A percentile compares a stretch with the other conserved stretches of the same genome.
These are phyloP conservation scores for Scedosporium minutisporum DNA, from an alignment of 2,329 filamentous ascomycete genomes.

Conservation along the genomic window DNA sequence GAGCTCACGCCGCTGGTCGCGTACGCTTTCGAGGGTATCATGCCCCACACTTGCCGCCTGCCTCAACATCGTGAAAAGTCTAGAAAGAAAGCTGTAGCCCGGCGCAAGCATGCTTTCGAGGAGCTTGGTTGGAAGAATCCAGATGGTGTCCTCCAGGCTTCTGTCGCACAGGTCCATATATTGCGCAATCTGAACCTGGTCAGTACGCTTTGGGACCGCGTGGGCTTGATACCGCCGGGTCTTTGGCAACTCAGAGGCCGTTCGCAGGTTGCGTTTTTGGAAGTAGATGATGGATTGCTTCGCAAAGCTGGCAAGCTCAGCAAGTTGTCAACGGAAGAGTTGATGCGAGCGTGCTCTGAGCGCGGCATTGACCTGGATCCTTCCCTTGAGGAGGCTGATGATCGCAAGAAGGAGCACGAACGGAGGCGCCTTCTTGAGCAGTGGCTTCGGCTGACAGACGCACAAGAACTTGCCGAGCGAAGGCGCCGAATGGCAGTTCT, in stretches of 20 bases:
- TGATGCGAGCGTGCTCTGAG: constrained; percentile 61
- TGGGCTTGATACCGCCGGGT: constrained; percentile 35
- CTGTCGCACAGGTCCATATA: constrained; percentile 24
- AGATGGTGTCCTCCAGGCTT: constrained; percentile 21
- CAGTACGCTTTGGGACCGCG: constrained; percentile 38
- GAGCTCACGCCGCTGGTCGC: constrained; percentile 81
- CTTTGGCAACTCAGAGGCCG: constrained; percentile 46
- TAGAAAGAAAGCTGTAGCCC: constrained; percentile 16
- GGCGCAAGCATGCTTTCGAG: constrained; percentile 40
- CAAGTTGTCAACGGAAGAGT: constrained; percentile 52
- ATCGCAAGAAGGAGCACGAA: constrained; percentile 44
- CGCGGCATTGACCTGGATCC: constrained; percentile 49
- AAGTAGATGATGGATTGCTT: constrained; percentile 62
- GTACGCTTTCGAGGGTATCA: constrained; percentile 56
- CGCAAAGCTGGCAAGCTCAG: constrained; percentile 47
- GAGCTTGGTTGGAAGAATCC: constrained; percentile 23
- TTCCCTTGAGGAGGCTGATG: neutral
- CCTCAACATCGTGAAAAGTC: constrained; percentile 56
- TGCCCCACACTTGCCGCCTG: constrained; percentile 76
- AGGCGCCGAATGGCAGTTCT: constrained; percentile 28
- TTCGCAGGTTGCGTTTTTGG: constrained; percentile 52
- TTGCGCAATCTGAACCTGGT: constrained; percentile 35
- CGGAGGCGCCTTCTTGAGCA: constrained; percentile 35
- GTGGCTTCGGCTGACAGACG: constrained; percentile 38
- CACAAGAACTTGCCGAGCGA: constrained; percentile 25